Evolutionary conservation across 2,329 filamentous ascomycete species (phyloP), one percentile per base, ranked within the genome.

Genomic region (Zymoseptoria passerinii): DNA sequence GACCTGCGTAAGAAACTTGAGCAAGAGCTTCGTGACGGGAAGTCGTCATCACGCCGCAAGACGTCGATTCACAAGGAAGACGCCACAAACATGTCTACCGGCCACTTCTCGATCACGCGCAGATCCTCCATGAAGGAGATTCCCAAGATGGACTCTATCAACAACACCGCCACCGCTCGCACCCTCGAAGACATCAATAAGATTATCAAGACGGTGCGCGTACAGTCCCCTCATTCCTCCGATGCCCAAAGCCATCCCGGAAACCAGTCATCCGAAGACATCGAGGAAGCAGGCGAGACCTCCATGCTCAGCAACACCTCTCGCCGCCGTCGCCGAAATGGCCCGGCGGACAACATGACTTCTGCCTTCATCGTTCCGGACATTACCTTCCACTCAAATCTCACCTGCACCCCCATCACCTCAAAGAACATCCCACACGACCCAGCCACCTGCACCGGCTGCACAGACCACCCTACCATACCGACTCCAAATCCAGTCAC

Each of bases 301-400:
- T 81, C 81, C 0, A 73, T 78, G 44, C 68, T 79, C 5, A 78
- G 79, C 66, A 77, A 77, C 52, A 75, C 77, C 29, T 76, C 76
- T 55, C 77, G 77, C 8, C 78, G 80, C 53, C 79, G 78, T 51
- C 65, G 67, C 18, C 78, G 76, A 28, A 77, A 75, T 48, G 72
- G 73, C 44, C 73, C 75, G 13, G 75, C 77, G 27, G 81, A 84
- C 58, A 69, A 68, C 58, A 61, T 68, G 80, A 86, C 83, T 5
- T 86, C 83, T 2, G 83, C 82, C 5, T 85, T 85, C 67, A 85
- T 86, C 62, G 72, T 86, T 5, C 83, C 83, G 9, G 83, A 86
- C 63, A 83, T 86, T 64, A 85, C 83, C 19, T 72, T 85, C 50
- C 67, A 69, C 67, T 48, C 59, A 52, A 49, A 48, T 44, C 59